phyloP scores from a whole-genome alignment of 1,284 basidiomycete genomes.

The Sporisorium graminicola region DNA sequence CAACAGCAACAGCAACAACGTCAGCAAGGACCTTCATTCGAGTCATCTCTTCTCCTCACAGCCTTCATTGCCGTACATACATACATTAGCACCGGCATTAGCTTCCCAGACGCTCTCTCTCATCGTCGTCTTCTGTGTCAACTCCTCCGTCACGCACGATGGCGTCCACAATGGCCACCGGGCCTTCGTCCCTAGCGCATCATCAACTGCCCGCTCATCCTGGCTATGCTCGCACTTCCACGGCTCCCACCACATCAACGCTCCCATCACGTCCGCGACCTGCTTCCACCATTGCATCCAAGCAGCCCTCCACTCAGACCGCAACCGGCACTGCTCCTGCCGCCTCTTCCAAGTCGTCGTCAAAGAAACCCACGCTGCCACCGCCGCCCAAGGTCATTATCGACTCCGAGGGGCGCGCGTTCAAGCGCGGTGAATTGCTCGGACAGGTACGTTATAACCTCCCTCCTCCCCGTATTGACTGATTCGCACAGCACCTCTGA shows the following conservation, averaged over 20 bases:
- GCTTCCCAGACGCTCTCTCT: no score
- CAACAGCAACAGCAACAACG: neutral
- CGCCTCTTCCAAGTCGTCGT: conserved; percentile 25
- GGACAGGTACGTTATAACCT: conserved; percentile 51
- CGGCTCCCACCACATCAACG: conserved; percentile 19
- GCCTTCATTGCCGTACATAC: no score
- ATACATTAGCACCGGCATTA: no score
- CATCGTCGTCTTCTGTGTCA: no score
- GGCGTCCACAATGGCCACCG: conserved; percentile 45
- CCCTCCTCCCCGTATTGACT: neutral
- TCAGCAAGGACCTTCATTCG: neutral
- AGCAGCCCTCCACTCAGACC: conserved; percentile 7
- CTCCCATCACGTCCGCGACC: conserved; percentile 32
- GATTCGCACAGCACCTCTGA: neutral
- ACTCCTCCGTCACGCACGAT: conserved; percentile 12
- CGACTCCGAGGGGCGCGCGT: conserved; percentile 56
- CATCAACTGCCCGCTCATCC: conserved; percentile 39
- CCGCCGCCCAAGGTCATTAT: conserved; percentile 63
- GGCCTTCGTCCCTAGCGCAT: conserved; percentile 17
- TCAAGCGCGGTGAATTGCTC: conserved; percentile 58
- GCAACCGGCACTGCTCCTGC: conserved; percentile 4
- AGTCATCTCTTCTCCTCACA: neutral
- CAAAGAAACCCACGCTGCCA: conserved; percentile 62
- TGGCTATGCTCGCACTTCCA: conserved; percentile 30
- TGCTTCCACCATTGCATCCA: conserved; percentile 27